Percentiles rank a stretch among this genome's conserved stretches.
Conservation (phyloP, 75 land plant species). For the Chamaecyparis obtusa region DNA sequence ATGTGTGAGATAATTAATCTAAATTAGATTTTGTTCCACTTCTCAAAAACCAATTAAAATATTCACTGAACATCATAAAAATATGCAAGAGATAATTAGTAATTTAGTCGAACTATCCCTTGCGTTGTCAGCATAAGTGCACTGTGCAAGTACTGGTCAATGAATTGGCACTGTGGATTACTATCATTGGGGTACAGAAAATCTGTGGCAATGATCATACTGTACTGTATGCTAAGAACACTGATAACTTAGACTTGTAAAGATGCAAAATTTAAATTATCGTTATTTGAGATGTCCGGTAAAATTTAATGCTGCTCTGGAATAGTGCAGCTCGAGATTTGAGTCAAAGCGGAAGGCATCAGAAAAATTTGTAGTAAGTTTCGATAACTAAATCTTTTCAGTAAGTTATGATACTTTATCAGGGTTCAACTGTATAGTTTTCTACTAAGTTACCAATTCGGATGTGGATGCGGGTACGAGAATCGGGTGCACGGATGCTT, state of each 20-base stretch:
- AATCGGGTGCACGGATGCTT: too few relatives aligned
- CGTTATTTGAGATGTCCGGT: not conserved
- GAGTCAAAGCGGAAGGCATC: not conserved
- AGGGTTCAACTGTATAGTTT: too few relatives aligned
- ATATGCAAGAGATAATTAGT: not conserved
- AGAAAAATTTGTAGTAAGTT: not conserved
- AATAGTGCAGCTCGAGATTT: not conserved
- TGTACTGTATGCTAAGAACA: not conserved
- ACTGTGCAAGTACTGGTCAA: not conserved
- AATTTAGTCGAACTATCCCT: not conserved
- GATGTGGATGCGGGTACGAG: too few relatives aligned
- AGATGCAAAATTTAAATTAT: not conserved
- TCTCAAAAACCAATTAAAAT: not conserved
- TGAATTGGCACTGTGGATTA: not conserved
- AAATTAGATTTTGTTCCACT: not conserved
- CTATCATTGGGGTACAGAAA: not conserved
- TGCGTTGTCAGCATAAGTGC: not conserved
- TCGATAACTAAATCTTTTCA: not conserved
- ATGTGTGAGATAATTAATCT: not conserved
- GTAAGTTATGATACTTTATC: not conserved
- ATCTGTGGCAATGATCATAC: not conserved
- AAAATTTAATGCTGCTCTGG: not conserved
- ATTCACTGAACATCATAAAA: not conserved
- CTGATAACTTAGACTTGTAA: not conserved
- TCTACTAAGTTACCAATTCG: too few relatives aligned